A percentile compares a stretch with the other conserved stretches of the same genome.
Evolutionary conservation across 257 asterid species (phyloP).

Genomic region (Rhazya stricta): DNA sequence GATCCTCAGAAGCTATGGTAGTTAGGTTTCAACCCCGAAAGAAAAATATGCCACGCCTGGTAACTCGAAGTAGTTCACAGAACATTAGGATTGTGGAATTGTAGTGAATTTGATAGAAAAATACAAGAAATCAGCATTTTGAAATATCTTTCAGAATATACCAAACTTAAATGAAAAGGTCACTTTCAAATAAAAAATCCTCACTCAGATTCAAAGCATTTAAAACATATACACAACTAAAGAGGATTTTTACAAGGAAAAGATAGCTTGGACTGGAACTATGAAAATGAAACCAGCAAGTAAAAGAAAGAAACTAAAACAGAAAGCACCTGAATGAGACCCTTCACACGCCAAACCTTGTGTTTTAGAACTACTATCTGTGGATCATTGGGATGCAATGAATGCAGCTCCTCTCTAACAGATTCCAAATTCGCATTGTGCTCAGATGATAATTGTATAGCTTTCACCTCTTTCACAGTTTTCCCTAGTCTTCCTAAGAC

Average conservation of each 20-base stretch:
- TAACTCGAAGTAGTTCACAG: not conserved
- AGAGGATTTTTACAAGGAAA: not conserved
- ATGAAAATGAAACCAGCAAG: not conserved
- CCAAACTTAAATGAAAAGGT: not conserved
- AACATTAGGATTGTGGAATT: not conserved
- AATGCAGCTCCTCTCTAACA: constrained; percentile 59
- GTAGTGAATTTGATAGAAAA: not conserved
- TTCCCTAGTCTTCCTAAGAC: constrained; percentile 57
- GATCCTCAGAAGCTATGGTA: not conserved
- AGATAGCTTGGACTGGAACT: not conserved
- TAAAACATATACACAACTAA: not conserved
- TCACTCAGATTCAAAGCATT: not conserved
- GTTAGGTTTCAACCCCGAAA: not conserved
- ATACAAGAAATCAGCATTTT: not conserved
- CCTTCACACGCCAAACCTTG: constrained; percentile 88
- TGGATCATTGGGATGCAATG: constrained; percentile 74
- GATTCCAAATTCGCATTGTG: constrained; percentile 67
- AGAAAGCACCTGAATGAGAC: constrained; percentile 66
- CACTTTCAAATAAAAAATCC: not conserved
- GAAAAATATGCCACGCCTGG: not conserved
- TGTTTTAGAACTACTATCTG: constrained; percentile 70
- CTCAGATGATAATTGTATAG: constrained; percentile 67
- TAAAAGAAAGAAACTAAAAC: not conserved
- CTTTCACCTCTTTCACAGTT: constrained; percentile 44
- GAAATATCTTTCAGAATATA: not conserved